Evolutionary conservation across 768 basidiomycete species (phyloP).

Genomic region (Leccinum obscurum): DNA sequence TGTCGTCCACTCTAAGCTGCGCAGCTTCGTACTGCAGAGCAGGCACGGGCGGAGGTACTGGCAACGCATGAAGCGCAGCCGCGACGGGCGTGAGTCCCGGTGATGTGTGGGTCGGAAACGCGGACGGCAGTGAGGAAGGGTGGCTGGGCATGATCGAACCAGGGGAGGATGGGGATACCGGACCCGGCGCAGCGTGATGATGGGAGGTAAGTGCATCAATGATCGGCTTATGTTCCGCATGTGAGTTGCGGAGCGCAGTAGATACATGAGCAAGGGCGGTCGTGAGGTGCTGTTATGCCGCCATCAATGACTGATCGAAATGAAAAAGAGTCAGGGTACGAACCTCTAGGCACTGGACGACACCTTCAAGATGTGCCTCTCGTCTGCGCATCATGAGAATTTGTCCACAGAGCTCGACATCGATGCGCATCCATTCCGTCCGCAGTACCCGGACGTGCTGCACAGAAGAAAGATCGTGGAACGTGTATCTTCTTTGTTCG

Average conservation of each 20-base stretch:
- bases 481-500: constrained; percentile 57
- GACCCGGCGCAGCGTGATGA: constrained; percentile 2
- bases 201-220: constrained; percentile 45
- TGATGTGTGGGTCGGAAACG: constrained; percentile 4
- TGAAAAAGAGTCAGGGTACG: constrained; percentile 15
- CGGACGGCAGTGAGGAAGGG: neutral
- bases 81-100: constrained; percentile 27
- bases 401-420: constrained; percentile 78
- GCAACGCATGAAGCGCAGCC: constrained; percentile 36
- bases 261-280: constrained; percentile 54
- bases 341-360: constrained; percentile 59
- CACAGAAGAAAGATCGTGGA: constrained; percentile 59
- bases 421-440: constrained; percentile 68
- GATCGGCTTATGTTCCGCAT: constrained; percentile 50
- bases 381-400: constrained; percentile 67
- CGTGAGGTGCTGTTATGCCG: constrained; percentile 46
- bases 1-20: constrained; percentile 62
- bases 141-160: constrained; percentile 1
- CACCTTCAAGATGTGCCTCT: constrained; percentile 65
- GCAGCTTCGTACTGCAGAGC: constrained; percentile 69
- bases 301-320: constrained; percentile 11
- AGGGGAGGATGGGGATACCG: neutral
- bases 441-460: constrained; percentile 48
- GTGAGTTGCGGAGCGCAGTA: constrained; percentile 55
- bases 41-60: constrained; percentile 26